Conservation (phyloP, 371 early-diverging fungal genomes). For the Nematocida ausubeli region DNA sequence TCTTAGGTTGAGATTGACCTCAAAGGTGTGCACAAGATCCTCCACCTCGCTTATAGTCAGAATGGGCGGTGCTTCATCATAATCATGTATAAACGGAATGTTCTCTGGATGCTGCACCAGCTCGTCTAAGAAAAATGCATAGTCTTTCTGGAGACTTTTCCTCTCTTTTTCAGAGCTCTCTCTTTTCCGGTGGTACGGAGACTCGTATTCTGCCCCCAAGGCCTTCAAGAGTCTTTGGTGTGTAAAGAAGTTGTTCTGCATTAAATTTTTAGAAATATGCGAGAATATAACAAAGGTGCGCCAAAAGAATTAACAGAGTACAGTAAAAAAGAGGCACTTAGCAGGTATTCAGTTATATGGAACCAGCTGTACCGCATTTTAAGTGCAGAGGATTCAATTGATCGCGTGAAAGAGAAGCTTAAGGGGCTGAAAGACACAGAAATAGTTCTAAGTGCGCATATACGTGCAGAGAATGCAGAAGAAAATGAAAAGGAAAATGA, state of each 20-base stretch:
- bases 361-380: not conserved
- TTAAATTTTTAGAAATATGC: constrained; percentile 26
- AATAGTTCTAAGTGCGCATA: not conserved
- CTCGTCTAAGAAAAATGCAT: constrained; percentile 10
- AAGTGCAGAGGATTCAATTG: constrained; percentile 28
- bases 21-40: constrained; percentile 5
- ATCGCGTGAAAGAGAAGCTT: constrained; percentile 26
- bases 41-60: constrained; percentile 36
- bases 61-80: not conserved
- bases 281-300: constrained; percentile 8
- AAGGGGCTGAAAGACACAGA: not conserved
- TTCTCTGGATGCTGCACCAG: not conserved
- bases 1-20: not conserved
- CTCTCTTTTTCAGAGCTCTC: not conserved
- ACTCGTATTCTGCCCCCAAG: not conserved
- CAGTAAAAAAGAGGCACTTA: constrained; percentile 39
- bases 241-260: constrained; percentile 47
- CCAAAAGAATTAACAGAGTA: constrained; percentile 15
- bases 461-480: not conserved
- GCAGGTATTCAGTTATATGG: not conserved
- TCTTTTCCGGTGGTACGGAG: constrained; percentile 12
- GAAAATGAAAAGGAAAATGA: not conserved
- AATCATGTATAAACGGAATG: constrained; percentile 29
- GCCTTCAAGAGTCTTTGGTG: constrained; percentile 36
- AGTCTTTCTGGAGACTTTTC: constrained; percentile 13